Evolutionary conservation across 1,284 basidiomycete species (phyloP).

Genomic region (Ceratobasidium sp.): DNA sequence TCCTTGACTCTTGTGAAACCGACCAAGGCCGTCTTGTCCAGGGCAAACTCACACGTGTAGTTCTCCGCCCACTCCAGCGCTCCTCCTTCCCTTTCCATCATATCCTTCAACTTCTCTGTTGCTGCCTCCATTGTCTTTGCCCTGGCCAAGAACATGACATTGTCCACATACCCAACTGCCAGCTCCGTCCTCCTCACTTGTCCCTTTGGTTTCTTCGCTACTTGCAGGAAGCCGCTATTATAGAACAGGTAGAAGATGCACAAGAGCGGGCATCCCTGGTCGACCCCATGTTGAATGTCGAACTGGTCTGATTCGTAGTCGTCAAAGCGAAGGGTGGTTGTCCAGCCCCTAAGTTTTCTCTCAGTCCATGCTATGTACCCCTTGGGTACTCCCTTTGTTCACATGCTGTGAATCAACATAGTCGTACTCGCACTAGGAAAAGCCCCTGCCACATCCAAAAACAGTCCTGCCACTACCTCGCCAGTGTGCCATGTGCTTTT

Average conservation of each 20-base stretch:
- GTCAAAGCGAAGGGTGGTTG: neutral
- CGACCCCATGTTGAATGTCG: conserved; percentile 49
- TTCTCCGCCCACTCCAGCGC: conserved; percentile 3
- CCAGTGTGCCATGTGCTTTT: conserved; percentile 43
- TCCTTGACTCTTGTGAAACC: neutral
- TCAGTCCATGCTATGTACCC: conserved; percentile 45
- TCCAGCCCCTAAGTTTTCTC: conserved; percentile 44
- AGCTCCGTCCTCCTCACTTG: conserved; percentile 2
- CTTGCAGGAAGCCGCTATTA: neutral
- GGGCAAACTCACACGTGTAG: conserved; percentile 3
- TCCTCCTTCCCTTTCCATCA: conserved; percentile 24
- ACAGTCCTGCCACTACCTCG: conserved; percentile 37
- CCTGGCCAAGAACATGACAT: conserved; percentile 28
- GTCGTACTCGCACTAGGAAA: conserved; percentile 51
- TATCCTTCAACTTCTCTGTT: neutral
- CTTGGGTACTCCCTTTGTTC: conserved; percentile 49
- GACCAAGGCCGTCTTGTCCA: conserved; percentile 20
- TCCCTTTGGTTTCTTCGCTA: neutral
- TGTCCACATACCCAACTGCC: conserved; percentile 40
- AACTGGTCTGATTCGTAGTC: conserved; percentile 43
- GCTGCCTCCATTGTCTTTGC: conserved; percentile 5
- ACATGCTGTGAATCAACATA: conserved; percentile 51
- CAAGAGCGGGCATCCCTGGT: conserved; percentile 53
- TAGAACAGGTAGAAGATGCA: conserved; percentile 21
- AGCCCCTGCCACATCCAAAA: conserved; percentile 47